Evolutionary conservation across 2,329 filamentous ascomycete species (phyloP), one percentile per base, ranked within the genome.

Genomic region (Talaromyces islandicus): DNA sequence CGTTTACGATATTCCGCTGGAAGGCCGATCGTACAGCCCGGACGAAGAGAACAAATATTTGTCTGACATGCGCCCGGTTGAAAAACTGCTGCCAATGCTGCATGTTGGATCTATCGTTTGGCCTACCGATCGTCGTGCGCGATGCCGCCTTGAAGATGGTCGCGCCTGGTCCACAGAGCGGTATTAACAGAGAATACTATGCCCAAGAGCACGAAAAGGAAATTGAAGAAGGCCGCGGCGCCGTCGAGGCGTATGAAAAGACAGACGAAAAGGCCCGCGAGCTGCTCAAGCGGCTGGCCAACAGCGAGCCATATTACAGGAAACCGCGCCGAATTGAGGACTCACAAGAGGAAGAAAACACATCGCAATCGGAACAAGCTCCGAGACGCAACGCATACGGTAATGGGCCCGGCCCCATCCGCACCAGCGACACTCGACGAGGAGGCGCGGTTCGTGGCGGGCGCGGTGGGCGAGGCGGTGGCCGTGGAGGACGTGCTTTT

Each of bases 71-170:
- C 80, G 93, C 94, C 24, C 89, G 94, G 51, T 83, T 97, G 66
- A 99, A 99, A 78, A 99, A 99, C 80, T 97, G 94, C 80, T 99
- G 94, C 72, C 94, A 99, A 80, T 93, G 89, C 78, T 99, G 94
- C 80, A 97, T 97, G 91, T 88, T 99, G 57, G 94, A 99, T 82
- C 80, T 99, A 62, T 93, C 91, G 12, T 99, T 97, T 71, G 95
- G 94, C 25, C 81, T 99, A 29, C 94, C 94, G 11, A 96, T 99
- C 70, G 90, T 92, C 14, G 90, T 99, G 61, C 87, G 94, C 71
- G 94, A 99, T 80, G 94, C 94, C 3, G 94, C 95, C 5, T 82
- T 99, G 64, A 97, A 97, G 80, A 96, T 99, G 89, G 90, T 97
- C 48, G 92, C 93, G 0, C 92, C 94, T 0, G 94, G 94, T 0